phyloP scores from a whole-genome alignment of 73 alveolate genomes.

The Tetrahymena elliotti region DNA sequence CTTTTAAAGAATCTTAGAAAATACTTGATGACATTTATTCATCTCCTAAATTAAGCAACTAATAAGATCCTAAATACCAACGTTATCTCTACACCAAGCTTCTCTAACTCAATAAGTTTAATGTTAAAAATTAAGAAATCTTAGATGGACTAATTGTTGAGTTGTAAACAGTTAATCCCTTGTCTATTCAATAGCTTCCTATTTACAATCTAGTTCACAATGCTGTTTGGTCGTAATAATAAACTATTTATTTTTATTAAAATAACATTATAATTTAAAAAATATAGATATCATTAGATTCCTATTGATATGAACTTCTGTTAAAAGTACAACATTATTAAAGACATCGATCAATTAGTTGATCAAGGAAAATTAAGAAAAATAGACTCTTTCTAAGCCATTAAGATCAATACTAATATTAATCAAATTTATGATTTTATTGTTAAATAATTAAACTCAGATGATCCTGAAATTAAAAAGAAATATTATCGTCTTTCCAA shows the following conservation, averaged over 20 bases:
- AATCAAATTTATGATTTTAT: background rate
- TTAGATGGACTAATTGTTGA: background rate
- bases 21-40: background rate
- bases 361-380: background rate
- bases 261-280: background rate
- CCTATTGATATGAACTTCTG: background rate
- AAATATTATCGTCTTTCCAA: background rate
- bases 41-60: background rate
- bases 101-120: background rate
- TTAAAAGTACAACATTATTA: background rate
- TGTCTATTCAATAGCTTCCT: background rate
- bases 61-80: background rate
- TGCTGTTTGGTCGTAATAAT: background rate
- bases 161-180: background rate
- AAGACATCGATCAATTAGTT: background rate
- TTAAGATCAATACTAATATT: background rate
- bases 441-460: background rate
- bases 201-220: background rate
- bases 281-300: background rate
- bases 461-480: background rate
- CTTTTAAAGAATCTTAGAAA: background rate
- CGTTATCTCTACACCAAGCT: background rate
- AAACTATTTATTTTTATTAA: background rate
- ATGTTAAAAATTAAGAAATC: background rate
- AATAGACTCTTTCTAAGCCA: background rate